phyloP scores from a whole-genome alignment of 345 rosid genomes.

The Citrus inodora region DNA sequence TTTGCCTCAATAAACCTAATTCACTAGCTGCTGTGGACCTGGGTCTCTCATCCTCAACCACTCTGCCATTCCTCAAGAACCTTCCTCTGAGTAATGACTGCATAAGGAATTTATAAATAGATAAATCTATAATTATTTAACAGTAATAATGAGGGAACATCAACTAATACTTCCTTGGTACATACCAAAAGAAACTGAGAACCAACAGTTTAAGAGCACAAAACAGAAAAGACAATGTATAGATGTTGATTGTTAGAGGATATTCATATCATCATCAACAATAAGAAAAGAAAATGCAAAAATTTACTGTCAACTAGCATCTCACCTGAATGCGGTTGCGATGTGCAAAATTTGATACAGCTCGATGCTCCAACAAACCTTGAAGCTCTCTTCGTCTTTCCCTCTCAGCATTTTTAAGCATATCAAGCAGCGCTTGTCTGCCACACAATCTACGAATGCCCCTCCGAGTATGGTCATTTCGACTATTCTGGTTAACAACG shows the following conservation, averaged over 20 bases:
- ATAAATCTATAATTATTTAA: not conserved
- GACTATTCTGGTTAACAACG: constrained; percentile 42
- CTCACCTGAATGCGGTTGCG: constrained; percentile 92
- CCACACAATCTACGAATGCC: constrained; percentile 86
- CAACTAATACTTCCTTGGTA: not conserved
- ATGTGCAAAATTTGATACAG: constrained; percentile 86
- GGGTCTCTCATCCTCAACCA: constrained; percentile 47
- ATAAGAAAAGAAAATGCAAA: not conserved
- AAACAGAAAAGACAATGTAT: not conserved
- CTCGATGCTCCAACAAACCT: constrained; percentile 54
- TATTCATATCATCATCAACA: not conserved
- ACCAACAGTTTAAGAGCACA: not conserved
- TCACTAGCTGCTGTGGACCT: constrained; percentile 73
- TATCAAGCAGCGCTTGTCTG: constrained; percentile 80
- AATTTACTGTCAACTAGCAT: not conserved
- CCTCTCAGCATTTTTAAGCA: constrained; percentile 74
- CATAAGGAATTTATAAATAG: constrained; percentile 13
- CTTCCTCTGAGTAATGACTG: constrained; percentile 93
- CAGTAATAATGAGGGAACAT: not conserved
- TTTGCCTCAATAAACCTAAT: constrained; percentile 82
- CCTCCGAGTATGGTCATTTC: constrained; percentile 49
- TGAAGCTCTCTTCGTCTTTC: constrained; percentile 82
- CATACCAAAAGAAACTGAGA: not conserved
- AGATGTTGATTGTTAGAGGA: not conserved
- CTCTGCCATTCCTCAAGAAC: constrained; percentile 79